phyloP scores from a whole-genome alignment of 768 basidiomycete genomes.

The Pholiota microspora region DNA sequence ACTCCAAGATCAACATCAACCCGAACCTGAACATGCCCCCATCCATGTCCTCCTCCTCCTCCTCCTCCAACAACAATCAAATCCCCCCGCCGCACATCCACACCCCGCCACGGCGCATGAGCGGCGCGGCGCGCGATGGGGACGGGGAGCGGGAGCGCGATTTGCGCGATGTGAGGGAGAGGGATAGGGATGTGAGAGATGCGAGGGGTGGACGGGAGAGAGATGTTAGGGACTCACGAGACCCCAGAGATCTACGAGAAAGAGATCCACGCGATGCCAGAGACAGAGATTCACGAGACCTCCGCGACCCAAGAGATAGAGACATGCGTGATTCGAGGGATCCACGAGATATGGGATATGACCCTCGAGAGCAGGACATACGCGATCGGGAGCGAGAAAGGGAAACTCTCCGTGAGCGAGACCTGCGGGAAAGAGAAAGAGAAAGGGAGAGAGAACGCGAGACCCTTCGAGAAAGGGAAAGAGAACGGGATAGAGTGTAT shows the following conservation, averaged over 20 bases:
- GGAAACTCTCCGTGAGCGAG: conserved; percentile 25
- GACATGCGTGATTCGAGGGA: conserved; percentile 11
- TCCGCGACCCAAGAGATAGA: neutral
- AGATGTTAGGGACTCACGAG: no score
- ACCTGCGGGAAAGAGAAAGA: no score
- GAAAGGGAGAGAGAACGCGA: no score
- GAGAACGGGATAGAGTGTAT: conserved; percentile 25
- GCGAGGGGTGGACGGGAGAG: no score
- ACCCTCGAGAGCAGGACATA: conserved; percentile 15
- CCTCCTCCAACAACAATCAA: no score
- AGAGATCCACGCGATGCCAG: no score
- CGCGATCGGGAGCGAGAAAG: conserved; percentile 25
- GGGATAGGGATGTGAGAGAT: no score
- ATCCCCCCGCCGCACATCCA: neutral
- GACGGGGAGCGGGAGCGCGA: conserved; percentile 15
- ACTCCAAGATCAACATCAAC: neutral
- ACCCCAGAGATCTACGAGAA: no score
- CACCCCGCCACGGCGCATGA: conserved; percentile 1
- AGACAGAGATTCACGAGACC: no score
- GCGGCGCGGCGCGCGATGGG: neutral
- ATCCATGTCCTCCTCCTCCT: no score
- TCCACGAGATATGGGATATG: conserved; percentile 9
- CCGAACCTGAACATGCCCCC: neutral
- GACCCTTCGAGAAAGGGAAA: neutral
- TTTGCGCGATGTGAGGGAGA: no score